Evolutionary conservation across 2,329 filamentous ascomycete genomes (phyloP).

Genomic region (Metarhizium robertsii): DNA sequence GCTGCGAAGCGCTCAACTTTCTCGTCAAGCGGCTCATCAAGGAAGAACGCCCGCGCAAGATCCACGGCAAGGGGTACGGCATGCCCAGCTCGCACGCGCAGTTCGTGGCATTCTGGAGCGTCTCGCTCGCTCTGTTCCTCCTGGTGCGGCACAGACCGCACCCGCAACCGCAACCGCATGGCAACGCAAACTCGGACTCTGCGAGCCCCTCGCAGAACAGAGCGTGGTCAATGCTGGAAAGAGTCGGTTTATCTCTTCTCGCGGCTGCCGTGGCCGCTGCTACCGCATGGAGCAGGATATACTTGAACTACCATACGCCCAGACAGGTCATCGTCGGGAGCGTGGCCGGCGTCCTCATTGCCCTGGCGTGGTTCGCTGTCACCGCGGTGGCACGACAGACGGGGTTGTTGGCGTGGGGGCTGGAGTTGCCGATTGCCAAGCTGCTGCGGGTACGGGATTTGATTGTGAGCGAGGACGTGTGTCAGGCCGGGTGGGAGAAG

Average conservation of each 20-base stretch:
- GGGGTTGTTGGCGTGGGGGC: constrained; percentile 63
- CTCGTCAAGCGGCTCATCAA: constrained; percentile 82
- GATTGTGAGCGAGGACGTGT: constrained; percentile 77
- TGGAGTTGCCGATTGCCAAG: constrained; percentile 56
- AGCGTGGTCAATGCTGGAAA: constrained; percentile 52
- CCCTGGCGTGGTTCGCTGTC: constrained; percentile 67
- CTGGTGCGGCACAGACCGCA: constrained; percentile 61
- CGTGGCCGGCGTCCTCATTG: constrained; percentile 60
- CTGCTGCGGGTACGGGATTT: constrained; percentile 72
- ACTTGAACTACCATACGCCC: constrained; percentile 85
- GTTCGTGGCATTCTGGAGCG: constrained; percentile 85
- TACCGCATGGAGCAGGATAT: constrained; percentile 77
- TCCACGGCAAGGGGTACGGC: constrained; percentile 88
- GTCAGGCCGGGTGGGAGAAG: constrained; percentile 87
- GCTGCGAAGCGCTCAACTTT: constrained; percentile 88
- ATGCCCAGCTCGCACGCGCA: constrained; percentile 95
- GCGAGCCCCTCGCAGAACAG: constrained; percentile 13
- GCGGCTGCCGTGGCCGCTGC: constrained; percentile 52
- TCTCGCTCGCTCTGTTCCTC: constrained; percentile 77
- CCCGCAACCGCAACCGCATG: not conserved
- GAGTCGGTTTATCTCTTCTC: constrained; percentile 43
- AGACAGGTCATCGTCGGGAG: constrained; percentile 79
- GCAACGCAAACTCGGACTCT: not conserved
- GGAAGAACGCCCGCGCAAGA: constrained; percentile 77
- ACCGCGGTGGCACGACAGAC: constrained; percentile 56